Base-by-base conservation (phyloP, 768 basidiomycete species). In the Leucogyrophana mollusca region DNA sequence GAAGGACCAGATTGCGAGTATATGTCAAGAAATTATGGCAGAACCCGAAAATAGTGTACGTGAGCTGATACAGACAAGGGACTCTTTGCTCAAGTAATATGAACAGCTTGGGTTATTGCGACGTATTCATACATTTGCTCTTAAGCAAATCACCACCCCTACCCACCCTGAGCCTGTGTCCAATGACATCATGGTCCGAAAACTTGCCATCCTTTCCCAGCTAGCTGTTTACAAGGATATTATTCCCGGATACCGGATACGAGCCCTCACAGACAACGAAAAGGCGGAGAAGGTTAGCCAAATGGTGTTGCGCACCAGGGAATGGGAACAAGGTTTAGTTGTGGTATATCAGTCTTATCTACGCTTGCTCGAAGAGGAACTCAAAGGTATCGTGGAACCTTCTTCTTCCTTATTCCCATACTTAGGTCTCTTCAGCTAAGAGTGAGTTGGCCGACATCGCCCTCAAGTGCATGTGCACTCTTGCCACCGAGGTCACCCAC, bases 141-240 rank as follows among this genome's bases (percentile, higher is more conserved):
- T 89, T 18, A 67, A 74, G n/a, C 77, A 80, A 46, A 80, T 98
- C 17, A 76, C 83, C 3, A 80, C 85, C 2, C 78, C 82, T 2
- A 73, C 83, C 2, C 83, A 85, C 49, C 74, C 81, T 13, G 79
- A 85, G 23, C 83, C 87, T 2, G 72, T 97, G 7, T 58, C 69
- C 14, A 94, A 97, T 55, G 94, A 97, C 55, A 64, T 74, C 14
- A 69, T 87, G 24, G 87, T 99, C 53, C 83, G 95, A 51, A 90
- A 90, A 61, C 72, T 98, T 32, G 89, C 95, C 3, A 78, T 94
- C 39, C 71, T 97, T 33, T 95, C 93, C 10, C 87, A 95, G 58
- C 73, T 97, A 23, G 89, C 94, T 21, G 90, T 98, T 9, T 96
- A 91, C 77, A 94, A 92, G 61, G 96, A 99, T 65, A 80, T 97